Evolutionary conservation across 352 stramenopile genomes (phyloP), one percentile per base, ranked within the genome.

Genomic region (Phytopythium sindhum): DNA sequence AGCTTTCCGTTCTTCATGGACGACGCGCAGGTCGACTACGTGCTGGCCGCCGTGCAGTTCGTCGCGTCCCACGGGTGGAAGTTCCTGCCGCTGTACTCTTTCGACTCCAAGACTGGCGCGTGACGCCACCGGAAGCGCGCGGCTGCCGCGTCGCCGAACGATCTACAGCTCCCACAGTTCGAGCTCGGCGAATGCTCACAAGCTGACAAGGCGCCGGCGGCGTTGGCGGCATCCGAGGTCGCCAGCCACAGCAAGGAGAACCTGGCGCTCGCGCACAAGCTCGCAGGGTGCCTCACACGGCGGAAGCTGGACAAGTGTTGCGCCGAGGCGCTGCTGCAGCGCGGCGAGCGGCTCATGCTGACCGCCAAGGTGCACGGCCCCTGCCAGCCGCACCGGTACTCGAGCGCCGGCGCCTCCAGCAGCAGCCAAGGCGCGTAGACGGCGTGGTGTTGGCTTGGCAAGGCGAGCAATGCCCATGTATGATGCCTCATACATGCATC

Each of bases 81-180:
- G 29, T 91, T 99, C 31, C 78, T 99, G 42, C 92, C 91, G 29
- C 81, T 96, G 60, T 99, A 99, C 74, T 61, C 74, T 41, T 98
- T 97, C 70, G 96, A 98, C 77, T 85, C 98, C 73, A 80, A 91
- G 19, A 99, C 93, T 19, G 97, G 96, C 17, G 96, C 98, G 60
- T 97, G 89, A 88, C 76, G 83, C 26, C 88, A 97, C 63, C 61
- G 64, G 31, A 35, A 35, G 31, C 31, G 31, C 31, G 31, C 31
- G 31, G 31, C 31, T 3, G 31, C 31, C 31, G 31, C 31, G 31
- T 35, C 31, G 11, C 3, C 31, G 24, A n/a, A 9, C 7, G 14
- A n/a, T 21, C 51, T 41, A 29, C 28, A 26, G 26, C 28, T 57
- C 6, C 24, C 51, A 4, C 19, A 42, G 5, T 57, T 57, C 29